Conservation (phyloP, 495 filamentous ascomycete genomes). For the Ramalina peruviana region DNA sequence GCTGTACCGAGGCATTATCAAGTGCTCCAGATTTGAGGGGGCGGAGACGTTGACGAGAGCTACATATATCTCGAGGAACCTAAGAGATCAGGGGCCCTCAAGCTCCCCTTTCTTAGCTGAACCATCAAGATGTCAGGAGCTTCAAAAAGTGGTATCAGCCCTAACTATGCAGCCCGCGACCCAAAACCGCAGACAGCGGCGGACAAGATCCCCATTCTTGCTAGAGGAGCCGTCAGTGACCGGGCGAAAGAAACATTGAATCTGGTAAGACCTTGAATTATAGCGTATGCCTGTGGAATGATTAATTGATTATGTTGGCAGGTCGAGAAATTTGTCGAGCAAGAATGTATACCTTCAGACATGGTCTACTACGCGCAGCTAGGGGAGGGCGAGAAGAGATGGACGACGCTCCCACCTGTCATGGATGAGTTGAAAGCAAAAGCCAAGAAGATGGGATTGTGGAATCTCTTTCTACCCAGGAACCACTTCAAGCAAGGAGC, state of each 20-base stretch:
- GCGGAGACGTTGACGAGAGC: too few species aligned
- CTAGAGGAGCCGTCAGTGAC: conserved; percentile 58
- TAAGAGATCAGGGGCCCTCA: too few species aligned
- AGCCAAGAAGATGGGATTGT: conserved; percentile 73
- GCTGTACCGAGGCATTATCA: too few species aligned
- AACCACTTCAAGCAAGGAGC: conserved; percentile 90
- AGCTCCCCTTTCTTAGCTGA: background rate
- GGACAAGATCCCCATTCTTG: conserved; percentile 51
- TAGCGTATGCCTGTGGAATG: background rate
- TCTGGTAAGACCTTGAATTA: conserved; percentile 27
- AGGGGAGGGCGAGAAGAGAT: conserved; percentile 57
- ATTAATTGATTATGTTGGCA: conserved; percentile 18
- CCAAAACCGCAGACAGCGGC: conserved; percentile 15
- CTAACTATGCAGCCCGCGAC: conserved; percentile 12
- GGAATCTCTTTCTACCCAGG: conserved; percentile 96
- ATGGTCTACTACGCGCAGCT: conserved; percentile 64
- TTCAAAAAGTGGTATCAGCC: conserved; percentile 13
- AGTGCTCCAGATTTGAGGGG: too few species aligned
- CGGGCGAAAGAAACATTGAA: conserved; percentile 62
- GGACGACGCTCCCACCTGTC: conserved; percentile 63
- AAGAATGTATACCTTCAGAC: conserved; percentile 84
- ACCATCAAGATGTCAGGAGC: conserved; percentile 8
- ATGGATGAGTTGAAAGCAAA: conserved; percentile 81
- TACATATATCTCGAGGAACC: too few species aligned
- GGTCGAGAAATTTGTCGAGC: conserved; percentile 92